A percentile compares a stretch with the other conserved stretches of the same genome.
Conservation (phyloP, 768 basidiomycete species). For the Tylopilus balloui region DNA sequence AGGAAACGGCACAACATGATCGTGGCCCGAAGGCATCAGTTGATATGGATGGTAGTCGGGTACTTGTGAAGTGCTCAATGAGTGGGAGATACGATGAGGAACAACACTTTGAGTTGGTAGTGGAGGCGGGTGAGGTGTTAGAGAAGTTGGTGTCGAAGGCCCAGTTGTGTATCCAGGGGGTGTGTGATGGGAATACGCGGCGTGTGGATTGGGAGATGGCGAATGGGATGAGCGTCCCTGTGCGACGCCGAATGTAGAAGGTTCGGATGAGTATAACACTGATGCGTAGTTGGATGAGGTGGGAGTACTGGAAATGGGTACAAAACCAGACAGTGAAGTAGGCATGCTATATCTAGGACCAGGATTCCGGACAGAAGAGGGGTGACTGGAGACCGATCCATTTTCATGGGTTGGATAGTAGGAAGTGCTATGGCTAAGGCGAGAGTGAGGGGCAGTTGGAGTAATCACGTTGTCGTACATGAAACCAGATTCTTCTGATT, state of each 20-base stretch:
- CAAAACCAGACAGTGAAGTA: conserved; percentile 62
- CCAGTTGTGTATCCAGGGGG: conserved; percentile 12
- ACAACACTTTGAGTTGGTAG: conserved; percentile 10
- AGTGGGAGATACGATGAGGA: conserved; percentile 25
- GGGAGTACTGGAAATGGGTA: conserved; percentile 43
- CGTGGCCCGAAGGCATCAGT: conserved; percentile 14
- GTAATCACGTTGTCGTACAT: conserved; percentile 38
- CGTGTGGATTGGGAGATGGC: conserved; percentile 19
- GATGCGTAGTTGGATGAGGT: conserved; percentile 35
- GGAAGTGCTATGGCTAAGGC: conserved; percentile 29
- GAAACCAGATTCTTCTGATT: conserved; percentile 31
- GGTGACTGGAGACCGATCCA: conserved; percentile 24
- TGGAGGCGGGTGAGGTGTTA: conserved; percentile 3
- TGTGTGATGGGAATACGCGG: conserved; percentile 18
- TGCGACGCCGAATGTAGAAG: conserved; percentile 29
- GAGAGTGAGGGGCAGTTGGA: conserved; percentile 36
- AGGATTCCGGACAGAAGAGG: conserved; percentile 35
- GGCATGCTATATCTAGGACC: conserved; percentile 68
- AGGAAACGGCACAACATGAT: conserved; percentile 23
- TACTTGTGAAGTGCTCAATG: conserved; percentile 26
- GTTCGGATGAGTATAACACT: conserved; percentile 33
- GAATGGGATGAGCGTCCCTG: conserved; percentile 40
- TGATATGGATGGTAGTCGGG: conserved; percentile 26
- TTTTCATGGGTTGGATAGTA: conserved; percentile 49
- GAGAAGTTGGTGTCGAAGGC: conserved; percentile 9